These are phyloP conservation scores for Ogataea philodendri DNA, from an alignment of 805 yeast species.

Conservation along the genomic window DNA sequence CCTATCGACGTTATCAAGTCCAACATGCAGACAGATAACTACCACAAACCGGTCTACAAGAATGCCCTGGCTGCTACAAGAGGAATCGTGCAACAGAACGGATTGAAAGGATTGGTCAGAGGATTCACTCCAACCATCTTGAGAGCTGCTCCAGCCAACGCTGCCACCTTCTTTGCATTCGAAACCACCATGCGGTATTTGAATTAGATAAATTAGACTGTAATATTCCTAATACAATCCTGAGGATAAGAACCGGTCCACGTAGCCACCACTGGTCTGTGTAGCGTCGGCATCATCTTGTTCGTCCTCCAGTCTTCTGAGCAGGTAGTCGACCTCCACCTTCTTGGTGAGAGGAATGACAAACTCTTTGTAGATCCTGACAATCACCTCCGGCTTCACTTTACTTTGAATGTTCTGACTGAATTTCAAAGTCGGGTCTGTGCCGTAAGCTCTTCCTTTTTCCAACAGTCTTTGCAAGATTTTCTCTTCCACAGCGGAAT, in stretches of 20 bases:
- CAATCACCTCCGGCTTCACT: constrained; percentile 79
- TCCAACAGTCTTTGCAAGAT: constrained; percentile 73
- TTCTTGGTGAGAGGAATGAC: constrained; percentile 93
- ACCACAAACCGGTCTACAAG: constrained; percentile 56
- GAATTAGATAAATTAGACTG: constrained; percentile 18
- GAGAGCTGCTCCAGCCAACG: constrained; percentile 98
- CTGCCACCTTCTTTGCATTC: constrained; percentile 92
- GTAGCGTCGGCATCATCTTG: constrained; percentile 21
- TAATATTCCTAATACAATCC: constrained; percentile 19
- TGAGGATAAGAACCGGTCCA: constrained; percentile 26
- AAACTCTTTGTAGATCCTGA: constrained; percentile 78
- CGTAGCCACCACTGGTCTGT: constrained; percentile 21
- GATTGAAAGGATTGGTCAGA: constrained; percentile 76
- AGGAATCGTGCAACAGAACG: constrained; percentile 54
- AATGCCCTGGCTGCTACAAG: constrained; percentile 58
- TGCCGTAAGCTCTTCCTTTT: constrained; percentile 85
- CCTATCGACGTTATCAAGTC: constrained; percentile 93
- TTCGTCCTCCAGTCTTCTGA: constrained; percentile 72
- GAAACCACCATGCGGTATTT: constrained; percentile 79
- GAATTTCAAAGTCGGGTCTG: constrained; percentile 77
- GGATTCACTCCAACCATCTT: constrained; percentile 91
- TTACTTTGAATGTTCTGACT: constrained; percentile 67
- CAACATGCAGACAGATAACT: constrained; percentile 73
- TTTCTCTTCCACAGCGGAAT: constrained; percentile 78
- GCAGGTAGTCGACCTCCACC: constrained; percentile 89